These are phyloP conservation scores for Hymenoscyphus occultus DNA, from an alignment of 2,329 filamentous ascomycete species.

Conservation along the genomic window DNA sequence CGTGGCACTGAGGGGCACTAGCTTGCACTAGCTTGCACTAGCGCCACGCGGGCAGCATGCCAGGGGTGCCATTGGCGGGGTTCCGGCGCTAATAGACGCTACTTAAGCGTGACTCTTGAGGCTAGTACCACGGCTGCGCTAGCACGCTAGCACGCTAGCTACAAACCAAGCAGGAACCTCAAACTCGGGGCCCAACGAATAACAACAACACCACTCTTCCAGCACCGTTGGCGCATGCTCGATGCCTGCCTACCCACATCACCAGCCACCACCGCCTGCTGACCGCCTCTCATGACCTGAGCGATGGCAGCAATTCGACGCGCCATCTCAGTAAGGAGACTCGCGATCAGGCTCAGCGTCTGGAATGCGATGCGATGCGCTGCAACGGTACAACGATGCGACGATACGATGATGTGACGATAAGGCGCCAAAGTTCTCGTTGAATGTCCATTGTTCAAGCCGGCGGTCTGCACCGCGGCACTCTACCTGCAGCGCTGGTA, in stretches of 20 bases:
- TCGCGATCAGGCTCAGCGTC: background rate
- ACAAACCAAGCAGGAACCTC: background rate
- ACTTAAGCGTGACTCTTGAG: background rate
- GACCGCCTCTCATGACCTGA: conserved; percentile 7
- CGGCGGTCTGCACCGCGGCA: background rate
- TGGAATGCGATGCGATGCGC: too few species aligned
- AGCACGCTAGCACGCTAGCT: background rate
- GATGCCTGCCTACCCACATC: background rate
- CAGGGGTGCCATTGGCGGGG: background rate
- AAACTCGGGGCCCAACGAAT: background rate
- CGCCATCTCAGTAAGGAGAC: background rate
- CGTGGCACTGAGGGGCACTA: conserved; percentile 1
- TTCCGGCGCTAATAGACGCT: background rate
- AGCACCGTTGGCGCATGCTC: background rate
- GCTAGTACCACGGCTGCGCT: too few species aligned
- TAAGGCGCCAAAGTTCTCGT: background rate
- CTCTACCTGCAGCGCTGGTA: background rate
- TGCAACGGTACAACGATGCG: background rate
- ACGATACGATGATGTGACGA: too few species aligned
- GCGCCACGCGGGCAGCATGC: background rate
- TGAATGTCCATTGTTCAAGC: too few species aligned
- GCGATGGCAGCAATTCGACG: background rate
- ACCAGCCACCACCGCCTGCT: background rate
- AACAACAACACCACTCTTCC: background rate
- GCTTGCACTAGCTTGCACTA: background rate